Base-by-base conservation (phyloP, 139 green algal species). In the Coelastrella sp. region DNA sequence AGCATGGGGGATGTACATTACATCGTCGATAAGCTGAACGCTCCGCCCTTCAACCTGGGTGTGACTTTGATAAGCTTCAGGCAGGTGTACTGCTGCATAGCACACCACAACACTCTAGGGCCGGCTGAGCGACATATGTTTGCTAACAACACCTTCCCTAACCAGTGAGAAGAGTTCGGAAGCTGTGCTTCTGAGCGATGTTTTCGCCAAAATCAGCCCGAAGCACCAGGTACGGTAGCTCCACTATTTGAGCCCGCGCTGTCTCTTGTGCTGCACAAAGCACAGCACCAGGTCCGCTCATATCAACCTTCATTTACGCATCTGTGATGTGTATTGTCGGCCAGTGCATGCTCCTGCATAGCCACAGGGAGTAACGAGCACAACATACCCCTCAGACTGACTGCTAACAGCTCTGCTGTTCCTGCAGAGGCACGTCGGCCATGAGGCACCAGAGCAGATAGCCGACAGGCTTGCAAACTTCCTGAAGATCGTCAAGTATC, bases 401-500 rank as follows among this genome's bases (percentile, higher is more conserved):
- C 32, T 47, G 32, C 32, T 47, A 47, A 47, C 32, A 47, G 32
- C 32, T 47, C 73, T 19, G 10, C 20, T 77, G 10, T 7, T 83
- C 16, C 7, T 23, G 60, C 66, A 76, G 47, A 66, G 60, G 8
- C 73, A 85, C 16, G 73, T 16, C 4, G n/a, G 58, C 19, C 61
- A 77, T 58, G 78, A 92, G 59, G 17, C 77, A 60, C 22, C 91
- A 17, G 94, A 95, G n/a, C 78, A 91, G 14, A 95, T 91, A 56
- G 94, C 89, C 17, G 93, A 94, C 23, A 73, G 93, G 3, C 86
- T 96, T 7, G 80, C 93, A 13, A 83, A 77, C 57, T 95, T 96
- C 56, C 89, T 96, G 4, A 93, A 93, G 17, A 95, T 94, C 47
- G 91, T 96, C 85, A 96, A 96, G 88, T 96, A 96, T 89, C 92